These are phyloP conservation scores for Talaromyces sp. DNA, from an alignment of 2,329 filamentous ascomycete genomes.

Conservation along the genomic window DNA sequence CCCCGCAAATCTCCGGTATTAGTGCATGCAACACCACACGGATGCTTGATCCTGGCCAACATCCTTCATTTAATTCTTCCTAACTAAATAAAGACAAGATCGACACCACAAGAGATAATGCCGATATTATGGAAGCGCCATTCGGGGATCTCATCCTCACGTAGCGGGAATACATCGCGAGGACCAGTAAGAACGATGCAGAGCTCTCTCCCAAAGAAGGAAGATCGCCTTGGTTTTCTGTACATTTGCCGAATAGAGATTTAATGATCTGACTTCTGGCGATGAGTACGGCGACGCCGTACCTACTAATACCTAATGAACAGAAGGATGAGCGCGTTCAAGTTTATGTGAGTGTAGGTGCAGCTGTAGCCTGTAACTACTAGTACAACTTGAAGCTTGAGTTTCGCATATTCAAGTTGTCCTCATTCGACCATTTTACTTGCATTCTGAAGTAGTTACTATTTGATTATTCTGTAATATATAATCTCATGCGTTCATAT, in stretches of 20 bases:
- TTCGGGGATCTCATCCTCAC: background rate
- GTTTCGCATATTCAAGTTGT: no score
- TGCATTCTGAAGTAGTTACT: no score
- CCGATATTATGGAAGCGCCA: background rate
- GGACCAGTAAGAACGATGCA: background rate
- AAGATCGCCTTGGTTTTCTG: background rate
- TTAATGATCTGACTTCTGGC: background rate
- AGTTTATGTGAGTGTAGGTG: no score
- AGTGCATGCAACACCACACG: slow-evolving; percentile 1
- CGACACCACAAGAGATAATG: background rate
- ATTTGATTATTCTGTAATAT: no score
- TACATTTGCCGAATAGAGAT: background rate
- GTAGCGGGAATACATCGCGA: background rate
- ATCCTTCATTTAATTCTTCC: background rate
- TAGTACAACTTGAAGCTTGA: no score
- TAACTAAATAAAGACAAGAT: background rate
- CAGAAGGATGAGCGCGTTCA: no score
- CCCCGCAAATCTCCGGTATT: slow-evolving; percentile 2
- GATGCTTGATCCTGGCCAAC: background rate
- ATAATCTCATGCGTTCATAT: no score
- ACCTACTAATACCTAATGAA: no score
- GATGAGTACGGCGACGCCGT: no score
- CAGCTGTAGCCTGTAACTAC: no score
- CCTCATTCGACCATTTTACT: no score
- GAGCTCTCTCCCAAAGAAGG: background rate